Evolutionary conservation across 169 alveolate genomes (phyloP).

Genomic region (Plasmodium chabaudi): DNA sequence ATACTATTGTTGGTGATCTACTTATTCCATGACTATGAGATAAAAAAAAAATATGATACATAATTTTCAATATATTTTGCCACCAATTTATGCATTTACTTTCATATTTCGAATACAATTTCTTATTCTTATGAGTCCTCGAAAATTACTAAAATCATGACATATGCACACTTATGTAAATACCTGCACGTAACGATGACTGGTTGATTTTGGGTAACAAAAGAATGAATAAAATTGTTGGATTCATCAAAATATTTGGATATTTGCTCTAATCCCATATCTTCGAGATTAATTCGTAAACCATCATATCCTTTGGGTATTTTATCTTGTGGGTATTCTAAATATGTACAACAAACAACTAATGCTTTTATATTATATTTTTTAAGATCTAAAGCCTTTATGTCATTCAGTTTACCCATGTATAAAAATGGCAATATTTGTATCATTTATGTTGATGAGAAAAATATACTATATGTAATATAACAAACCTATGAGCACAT

Average conservation of each 20-base stretch:
- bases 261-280: constrained; percentile 78
- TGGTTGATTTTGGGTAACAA: constrained; percentile 43
- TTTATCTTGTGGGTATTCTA: constrained; percentile 58
- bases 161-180: background rate
- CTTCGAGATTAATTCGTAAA: constrained; percentile 78
- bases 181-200: constrained; percentile 82
- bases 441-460: constrained; percentile 31
- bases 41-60: constrained; percentile 7
- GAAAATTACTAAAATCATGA: too few relatives aligned
- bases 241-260: constrained; percentile 78
- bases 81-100: too few relatives aligned
- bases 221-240: constrained; percentile 75
- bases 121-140: too few relatives aligned
- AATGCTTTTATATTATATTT: constrained; percentile 27
- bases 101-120: too few relatives aligned
- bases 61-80: too few relatives aligned
- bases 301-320: constrained; percentile 49
- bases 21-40: constrained; percentile 77
- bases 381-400: constrained; percentile 56
- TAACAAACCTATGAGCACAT: too few relatives aligned
- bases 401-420: constrained; percentile 53
- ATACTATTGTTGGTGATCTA: constrained; percentile 77
- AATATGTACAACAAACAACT: constrained; percentile 67
- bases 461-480: background rate
- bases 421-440: constrained; percentile 67